Base-by-base conservation (phyloP, 371 early-diverging fungal genomes). In the Apophysomyces elegans region DNA sequence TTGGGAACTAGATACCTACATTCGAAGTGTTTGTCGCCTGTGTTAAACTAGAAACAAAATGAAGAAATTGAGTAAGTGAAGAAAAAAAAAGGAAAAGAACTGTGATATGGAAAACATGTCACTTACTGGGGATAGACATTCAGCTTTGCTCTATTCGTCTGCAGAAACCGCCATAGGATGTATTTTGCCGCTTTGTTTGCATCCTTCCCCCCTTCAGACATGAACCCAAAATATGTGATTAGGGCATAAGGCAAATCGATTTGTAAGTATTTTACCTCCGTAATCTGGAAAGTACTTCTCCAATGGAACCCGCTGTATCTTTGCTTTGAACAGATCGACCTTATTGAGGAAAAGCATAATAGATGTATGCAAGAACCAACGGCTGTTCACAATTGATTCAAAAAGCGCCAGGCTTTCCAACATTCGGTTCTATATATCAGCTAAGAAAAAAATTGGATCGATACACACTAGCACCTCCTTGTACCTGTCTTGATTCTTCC, bases 321-420 rank as follows among this genome's bases (percentile, higher is more conserved):
- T 88, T 38, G 75, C 71, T 63, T 86, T 77, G 73, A 94, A 91
- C 36, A 93, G 64, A 70, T 94, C 95, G 41, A 90, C 87, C 62
- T 94, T 94, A 84, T 92, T 94, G 67, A 93, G 71, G 69, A 93
- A 93, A 5, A 94, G 68, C 61, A 93, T 89, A 41, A 94, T 88
- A 16, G 89, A 85, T 13, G 91, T 90, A 16, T 81, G 67, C 7
- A 77, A 46, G 62, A 91, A 90, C 78, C 84, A 81, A 18, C 86
- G 82, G 64, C 88, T 88, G 69, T 91, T 91, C 61, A 90, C 78
- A 1, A 93, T 86, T 0, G 89, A 88, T 61, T 93, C 93, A 74
- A 96, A 95, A 5, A 96, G 76, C 9, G 84, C 86, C 32, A 95
- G 73, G 61, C 90, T 86, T 66, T 93, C 93, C n/a, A 81, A 65